Percentiles rank a stretch among this genome's conserved stretches.
phyloP scores from a whole-genome alignment of 176 grass and related monocot species.

The Ampelocalamus luodianensis region DNA sequence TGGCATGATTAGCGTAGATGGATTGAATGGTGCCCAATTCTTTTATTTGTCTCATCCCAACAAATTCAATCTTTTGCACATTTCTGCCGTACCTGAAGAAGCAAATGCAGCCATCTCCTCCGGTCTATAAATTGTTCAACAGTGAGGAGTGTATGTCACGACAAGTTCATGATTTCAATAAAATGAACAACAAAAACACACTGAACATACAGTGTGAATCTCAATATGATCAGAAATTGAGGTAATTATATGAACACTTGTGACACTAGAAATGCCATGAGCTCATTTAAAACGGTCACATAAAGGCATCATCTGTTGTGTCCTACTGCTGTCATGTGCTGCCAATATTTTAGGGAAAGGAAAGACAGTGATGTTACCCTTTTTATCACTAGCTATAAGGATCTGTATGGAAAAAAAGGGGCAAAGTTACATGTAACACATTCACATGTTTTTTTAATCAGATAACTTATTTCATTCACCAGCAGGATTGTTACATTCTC shows the following conservation, averaged over 20 bases:
- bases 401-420: constrained; percentile 61
- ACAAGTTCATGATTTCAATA: constrained; percentile 16
- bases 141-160: constrained; percentile 32
- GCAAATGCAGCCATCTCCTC: constrained; percentile 97
- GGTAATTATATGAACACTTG: constrained; percentile 65
- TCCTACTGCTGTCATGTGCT: constrained; percentile 22
- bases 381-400: constrained; percentile 88
- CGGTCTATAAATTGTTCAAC: constrained; percentile 74
- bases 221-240: constrained; percentile 54
- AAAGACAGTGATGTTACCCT: constrained; percentile 78
- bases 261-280: constrained; percentile 95
- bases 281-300: constrained; percentile 84
- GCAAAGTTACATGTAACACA: background rate
- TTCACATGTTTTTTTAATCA: background rate
- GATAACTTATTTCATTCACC: background rate
- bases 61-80: constrained; percentile 58
- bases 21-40: constrained; percentile 85
- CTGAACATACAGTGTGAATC: constrained; percentile 72
- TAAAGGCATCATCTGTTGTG: constrained; percentile 53
- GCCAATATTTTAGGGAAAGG: constrained; percentile 59
- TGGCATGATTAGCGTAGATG: constrained; percentile 40
- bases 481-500: background rate
- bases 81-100: constrained; percentile 74
- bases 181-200: constrained; percentile 35
- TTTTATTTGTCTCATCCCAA: constrained; percentile 96